Base-by-base conservation (phyloP, 192 early-diverging fungal genomes). In the Diversispora epigaea region DNA sequence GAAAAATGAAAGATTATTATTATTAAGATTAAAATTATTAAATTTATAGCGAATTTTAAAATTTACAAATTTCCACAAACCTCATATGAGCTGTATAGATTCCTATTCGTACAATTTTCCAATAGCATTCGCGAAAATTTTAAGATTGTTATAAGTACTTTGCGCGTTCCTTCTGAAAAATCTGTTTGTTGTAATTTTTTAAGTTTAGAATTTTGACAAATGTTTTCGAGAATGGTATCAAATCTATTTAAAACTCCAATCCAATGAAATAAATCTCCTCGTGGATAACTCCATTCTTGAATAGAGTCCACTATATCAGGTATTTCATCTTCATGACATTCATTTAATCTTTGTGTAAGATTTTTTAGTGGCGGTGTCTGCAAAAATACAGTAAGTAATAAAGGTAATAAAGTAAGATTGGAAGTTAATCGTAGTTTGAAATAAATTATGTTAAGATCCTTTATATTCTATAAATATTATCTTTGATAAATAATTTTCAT, bases 211-310 rank as follows among this genome's bases (percentile, higher is more conserved):
- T 87, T 84, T 71, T 86, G 83, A 75, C 89, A 89, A 32, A 87
- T 79, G 12, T 82, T 78, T 58, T 89, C 90, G 50, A 99, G 81
- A 32, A 96, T 89, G 10, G 82, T 82, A 76, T 97, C 97, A 76
- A 97, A 96, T 32, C 93, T 87, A 84, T 99, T 97, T 55, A 99
- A 89, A 5, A 97, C 94, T 12, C 87, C 80, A 44, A 96, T 93
- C 96, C 96, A 99, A 67, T 97, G 95, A 84, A 92, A 96, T 67
- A 99, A 82, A 75, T 99, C 97, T 56, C 94, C 94, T 65, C 95
- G 91, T 49, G 90, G 91, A 80, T 88, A 94, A 52, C 82, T 81
- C 95, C 95, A 96, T 63, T 89, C 87, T 22, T 77, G 70, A 58
- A 84, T 76, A 19, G 82, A 77, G 64, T 83, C 76, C 19, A 90